Evolutionary conservation across 1,284 basidiomycete species (phyloP), one percentile per base, ranked within the genome.

Genomic region (Ustilago curta): DNA sequence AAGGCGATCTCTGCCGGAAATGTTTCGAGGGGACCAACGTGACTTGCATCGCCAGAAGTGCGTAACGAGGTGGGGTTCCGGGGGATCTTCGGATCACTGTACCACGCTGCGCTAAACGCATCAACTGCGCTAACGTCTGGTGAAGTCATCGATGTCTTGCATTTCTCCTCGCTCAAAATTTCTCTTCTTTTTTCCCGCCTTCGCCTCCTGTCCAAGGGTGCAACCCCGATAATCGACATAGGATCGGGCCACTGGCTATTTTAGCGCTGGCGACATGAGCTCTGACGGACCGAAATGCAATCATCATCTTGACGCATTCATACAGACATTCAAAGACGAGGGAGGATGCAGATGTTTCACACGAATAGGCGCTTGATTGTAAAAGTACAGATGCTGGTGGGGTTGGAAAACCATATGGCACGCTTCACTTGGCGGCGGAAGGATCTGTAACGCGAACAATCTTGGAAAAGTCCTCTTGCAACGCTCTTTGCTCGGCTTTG

Each of bases 371-470:
- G 35, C 35, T 37, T 37, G 14, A 37, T 31, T 23, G 42, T 67
- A 67, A 47, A 56, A 67, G 57, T 67, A 62, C 59, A 67, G 31
- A 50, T 50, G 32, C 48, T 18, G 47, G n/a, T 16, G 1, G 9
- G 18, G 47, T 7, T 23, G 9, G 52, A 39, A 48, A 52, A 47
- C 32, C 23, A 11, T 8, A 18, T 9, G 29, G 29, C 35, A 35
- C 9, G 8, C 14, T 14, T 58, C 39, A 55, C 6, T 43, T 25
- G 27, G 49, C 47, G 0, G 55, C 71, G n/a, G 67, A 58, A 6
- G 54, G 56, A 51, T 75, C 60, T 8, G 71, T 79, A 44, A 76
- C 70, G 12, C 77, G 64, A 21, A 79, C 72, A 39, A 79, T 75
- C 57, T 72, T 75, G 65, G 66, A 69, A 54, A 78, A 78, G 56